These are phyloP conservation scores for Ceratobasidium sp. DNA, from an alignment of 1,284 basidiomycete genomes.

Conservation along the genomic window DNA sequence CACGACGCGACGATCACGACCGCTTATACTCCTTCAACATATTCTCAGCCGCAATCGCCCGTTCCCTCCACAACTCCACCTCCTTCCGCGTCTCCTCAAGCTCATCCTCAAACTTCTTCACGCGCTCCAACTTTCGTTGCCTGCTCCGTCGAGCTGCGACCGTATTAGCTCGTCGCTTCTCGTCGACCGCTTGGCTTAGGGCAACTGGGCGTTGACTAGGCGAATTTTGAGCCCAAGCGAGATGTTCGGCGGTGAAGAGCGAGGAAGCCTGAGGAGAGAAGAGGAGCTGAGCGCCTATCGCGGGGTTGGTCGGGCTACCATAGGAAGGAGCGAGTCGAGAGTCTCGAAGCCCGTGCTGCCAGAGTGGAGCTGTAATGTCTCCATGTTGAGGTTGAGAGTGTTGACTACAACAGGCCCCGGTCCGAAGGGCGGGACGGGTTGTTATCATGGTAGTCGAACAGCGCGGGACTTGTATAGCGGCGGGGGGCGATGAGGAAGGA, in stretches of 20 bases:
- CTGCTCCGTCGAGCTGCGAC: slow-evolving; percentile 80
- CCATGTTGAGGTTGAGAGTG: slow-evolving; percentile 26
- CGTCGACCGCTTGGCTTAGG: slow-evolving; percentile 73
- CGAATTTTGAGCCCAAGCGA: neutral
- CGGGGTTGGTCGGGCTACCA: slow-evolving; percentile 31
- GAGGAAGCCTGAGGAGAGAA: slow-evolving; percentile 27
- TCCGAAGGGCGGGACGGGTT: slow-evolving; percentile 31
- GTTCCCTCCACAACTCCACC: slow-evolving; percentile 70
- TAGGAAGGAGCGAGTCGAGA: slow-evolving; percentile 14
- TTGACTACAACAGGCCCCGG: too few relatives aligned
- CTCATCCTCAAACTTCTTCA: slow-evolving; percentile 70
- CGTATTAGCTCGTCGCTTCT: slow-evolving; percentile 84
- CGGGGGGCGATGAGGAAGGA: slow-evolving; percentile 29
- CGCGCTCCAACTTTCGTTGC: slow-evolving; percentile 81
- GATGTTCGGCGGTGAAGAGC: slow-evolving; percentile 10
- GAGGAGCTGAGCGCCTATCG: slow-evolving; percentile 18
- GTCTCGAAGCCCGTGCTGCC: slow-evolving; percentile 24
- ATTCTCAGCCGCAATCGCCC: slow-evolving; percentile 56
- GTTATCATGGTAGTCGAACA: slow-evolving; percentile 23
- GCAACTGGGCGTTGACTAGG: too few relatives aligned
- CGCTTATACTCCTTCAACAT: slow-evolving; percentile 26
- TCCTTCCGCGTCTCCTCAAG: slow-evolving; percentile 64
- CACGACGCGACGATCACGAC: neutral
- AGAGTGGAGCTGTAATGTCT: slow-evolving; percentile 11
- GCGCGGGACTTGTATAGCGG: slow-evolving; percentile 36